Evolutionary conservation across 768 basidiomycete genomes (phyloP).

Genomic region (Mycena sanguinolenta): DNA sequence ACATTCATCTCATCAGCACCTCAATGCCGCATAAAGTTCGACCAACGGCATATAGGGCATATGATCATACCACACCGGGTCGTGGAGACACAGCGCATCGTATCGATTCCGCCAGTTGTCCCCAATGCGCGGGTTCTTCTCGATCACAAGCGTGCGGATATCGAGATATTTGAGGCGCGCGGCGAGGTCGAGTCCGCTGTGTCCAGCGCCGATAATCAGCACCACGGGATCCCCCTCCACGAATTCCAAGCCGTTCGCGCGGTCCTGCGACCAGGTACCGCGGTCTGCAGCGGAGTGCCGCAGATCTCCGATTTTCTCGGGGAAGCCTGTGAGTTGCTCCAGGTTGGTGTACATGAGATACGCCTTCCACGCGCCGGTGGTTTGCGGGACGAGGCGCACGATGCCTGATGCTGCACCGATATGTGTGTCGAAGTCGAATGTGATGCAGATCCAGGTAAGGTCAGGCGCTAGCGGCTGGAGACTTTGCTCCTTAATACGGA

Average conservation of each 20-base stretch:
- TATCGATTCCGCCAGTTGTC: slow-evolving; percentile 79
- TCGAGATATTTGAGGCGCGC: slow-evolving; percentile 69
- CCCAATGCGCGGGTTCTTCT: slow-evolving; percentile 71
- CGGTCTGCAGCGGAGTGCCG: slow-evolving; percentile 29
- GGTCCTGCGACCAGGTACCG: slow-evolving; percentile 25
- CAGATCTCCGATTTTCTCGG: slow-evolving; percentile 47
- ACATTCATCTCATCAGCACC: no score
- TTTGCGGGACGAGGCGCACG: slow-evolving; percentile 59
- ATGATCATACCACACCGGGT: slow-evolving; percentile 71
- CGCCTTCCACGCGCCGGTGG: slow-evolving; percentile 62
- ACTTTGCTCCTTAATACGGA: slow-evolving; percentile 35
- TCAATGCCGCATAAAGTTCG: no score
- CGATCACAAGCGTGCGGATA: slow-evolving; percentile 67
- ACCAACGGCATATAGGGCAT: slow-evolving; percentile 59
- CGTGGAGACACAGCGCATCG: slow-evolving; percentile 75
- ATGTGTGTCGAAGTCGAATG: slow-evolving; percentile 38
- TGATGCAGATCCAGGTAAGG: slow-evolving; percentile 46
- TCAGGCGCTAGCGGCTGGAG: slow-evolving; percentile 49
- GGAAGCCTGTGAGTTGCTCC: slow-evolving; percentile 63
- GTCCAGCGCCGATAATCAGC: slow-evolving; percentile 65
- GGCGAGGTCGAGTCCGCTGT: slow-evolving; percentile 67
- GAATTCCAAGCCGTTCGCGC: slow-evolving; percentile 50
- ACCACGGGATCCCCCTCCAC: slow-evolving; percentile 64
- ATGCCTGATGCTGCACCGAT: slow-evolving; percentile 56
- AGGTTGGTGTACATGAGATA: slow-evolving; percentile 66